A percentile compares a stretch with the other conserved stretches of the same genome.
Conservation (phyloP, 306 rosid species). For the Trifolium dubium region DNA sequence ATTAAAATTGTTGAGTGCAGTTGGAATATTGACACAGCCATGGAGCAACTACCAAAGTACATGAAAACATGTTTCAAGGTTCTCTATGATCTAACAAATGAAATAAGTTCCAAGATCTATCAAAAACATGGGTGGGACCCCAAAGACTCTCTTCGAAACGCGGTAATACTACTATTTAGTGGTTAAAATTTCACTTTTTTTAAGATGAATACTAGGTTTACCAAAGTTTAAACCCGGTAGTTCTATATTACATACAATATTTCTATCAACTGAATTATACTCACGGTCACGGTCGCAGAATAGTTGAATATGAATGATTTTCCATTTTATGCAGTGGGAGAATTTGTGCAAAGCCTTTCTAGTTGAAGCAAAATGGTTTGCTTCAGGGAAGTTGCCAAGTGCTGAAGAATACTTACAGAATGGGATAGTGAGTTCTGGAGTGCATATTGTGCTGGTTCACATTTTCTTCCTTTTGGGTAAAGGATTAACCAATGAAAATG, state of each 20-base stretch:
- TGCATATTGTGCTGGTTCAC: slow-evolving; percentile 56
- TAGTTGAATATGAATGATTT: neutral
- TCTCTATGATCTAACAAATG: slow-evolving; percentile 55
- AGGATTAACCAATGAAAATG: slow-evolving; percentile 43
- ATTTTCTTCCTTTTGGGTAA: slow-evolving; percentile 62
- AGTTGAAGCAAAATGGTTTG: slow-evolving; percentile 78
- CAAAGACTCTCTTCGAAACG: slow-evolving; percentile 4
- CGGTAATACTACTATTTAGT: slow-evolving; percentile 17
- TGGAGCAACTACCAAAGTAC: slow-evolving; percentile 55
- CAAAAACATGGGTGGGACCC: slow-evolving; percentile 62
- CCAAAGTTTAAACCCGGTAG: no score
- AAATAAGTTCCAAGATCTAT: slow-evolving; percentile 55
- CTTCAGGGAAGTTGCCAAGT: slow-evolving; percentile 48
- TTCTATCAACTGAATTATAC: no score
- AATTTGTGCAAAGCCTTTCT: slow-evolving; percentile 62
- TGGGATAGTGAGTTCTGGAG: slow-evolving; percentile 67
- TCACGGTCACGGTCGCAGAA: no score
- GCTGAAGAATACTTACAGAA: slow-evolving; percentile 66
- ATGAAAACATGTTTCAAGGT: slow-evolving; percentile 63
- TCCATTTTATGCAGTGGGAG: slow-evolving; percentile 51
- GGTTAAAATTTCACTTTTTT: no score
- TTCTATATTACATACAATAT: no score
- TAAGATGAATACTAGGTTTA: no score
- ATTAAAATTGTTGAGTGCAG: slow-evolving; percentile 36
- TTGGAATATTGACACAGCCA: slow-evolving; percentile 54